Percentiles rank a stretch among this genome's conserved stretches.
Evolutionary conservation across 805 yeast genomes (phyloP).

Genomic region (Kodamaea leandrae): DNA sequence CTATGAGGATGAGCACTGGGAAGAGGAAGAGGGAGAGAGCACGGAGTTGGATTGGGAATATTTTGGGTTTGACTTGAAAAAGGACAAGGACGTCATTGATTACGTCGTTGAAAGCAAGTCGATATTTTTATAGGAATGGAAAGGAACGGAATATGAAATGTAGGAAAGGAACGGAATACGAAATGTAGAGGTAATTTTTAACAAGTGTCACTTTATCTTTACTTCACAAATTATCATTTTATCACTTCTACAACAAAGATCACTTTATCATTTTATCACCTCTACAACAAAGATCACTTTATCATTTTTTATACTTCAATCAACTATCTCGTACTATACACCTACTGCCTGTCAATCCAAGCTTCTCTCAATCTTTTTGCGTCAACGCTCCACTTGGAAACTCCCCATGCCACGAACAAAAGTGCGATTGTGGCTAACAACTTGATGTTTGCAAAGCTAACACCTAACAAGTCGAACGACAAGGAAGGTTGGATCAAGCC

Average conservation of each 20-base stretch:
- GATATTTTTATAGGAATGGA: conserved; percentile 16
- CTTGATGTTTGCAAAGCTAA: conserved; percentile 63
- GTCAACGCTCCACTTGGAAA: conserved; percentile 57
- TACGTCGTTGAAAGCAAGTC: conserved; percentile 19
- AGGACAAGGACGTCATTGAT: conserved; percentile 18
- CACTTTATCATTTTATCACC: too few species aligned
- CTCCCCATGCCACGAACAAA: conserved; percentile 44
- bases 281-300: too few species aligned
- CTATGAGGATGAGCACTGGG: conserved; percentile 23
- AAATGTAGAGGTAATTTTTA: too few species aligned
- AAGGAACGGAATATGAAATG: background rate
- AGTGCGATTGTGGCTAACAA: conserved; percentile 58
- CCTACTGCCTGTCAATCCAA: conserved; percentile 45
- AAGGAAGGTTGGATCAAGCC: conserved; percentile 77
- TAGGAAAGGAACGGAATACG: too few species aligned
- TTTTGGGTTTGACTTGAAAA: conserved; percentile 27
- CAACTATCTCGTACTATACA: too few species aligned
- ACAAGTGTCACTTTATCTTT: too few species aligned
- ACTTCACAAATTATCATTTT: too few species aligned
- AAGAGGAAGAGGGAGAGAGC: conserved; percentile 6
- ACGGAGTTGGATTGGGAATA: conserved; percentile 23
- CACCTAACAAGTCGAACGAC: conserved; percentile 73
- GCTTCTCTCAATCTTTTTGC: conserved; percentile 49
- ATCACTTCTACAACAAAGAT: too few species aligned
- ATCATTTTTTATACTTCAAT: background rate